These are phyloP conservation scores for Cylindrotheca fusiformis DNA, from an alignment of 108 stramenopile genomes.

Conservation along the genomic window DNA sequence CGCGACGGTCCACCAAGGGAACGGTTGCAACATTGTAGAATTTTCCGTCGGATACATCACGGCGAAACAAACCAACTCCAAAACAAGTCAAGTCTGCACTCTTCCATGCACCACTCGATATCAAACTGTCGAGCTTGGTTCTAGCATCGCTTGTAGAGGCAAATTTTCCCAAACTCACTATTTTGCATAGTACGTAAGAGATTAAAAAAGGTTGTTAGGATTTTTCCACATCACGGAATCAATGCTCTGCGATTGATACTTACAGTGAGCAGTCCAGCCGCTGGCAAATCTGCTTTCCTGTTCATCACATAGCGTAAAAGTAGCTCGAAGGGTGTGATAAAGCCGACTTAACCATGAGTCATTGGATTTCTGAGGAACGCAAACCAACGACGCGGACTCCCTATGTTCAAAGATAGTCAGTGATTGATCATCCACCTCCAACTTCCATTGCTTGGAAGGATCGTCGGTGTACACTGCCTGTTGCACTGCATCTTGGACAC, in stretches of 20 bases:
- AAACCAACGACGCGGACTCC: slow-evolving; percentile 10
- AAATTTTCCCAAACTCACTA: slow-evolving; percentile 6
- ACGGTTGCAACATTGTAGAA: slow-evolving; percentile 15
- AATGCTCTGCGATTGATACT: no score
- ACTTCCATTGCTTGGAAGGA: neutral
- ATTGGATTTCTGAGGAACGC: neutral
- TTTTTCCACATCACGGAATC: no score
- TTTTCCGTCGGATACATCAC: slow-evolving; percentile 7
- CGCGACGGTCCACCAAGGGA: slow-evolving; percentile 3
- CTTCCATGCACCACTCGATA: neutral
- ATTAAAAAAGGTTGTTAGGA: no score
- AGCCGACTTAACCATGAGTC: slow-evolving; percentile 6
- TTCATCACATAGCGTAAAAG: slow-evolving; percentile 14
- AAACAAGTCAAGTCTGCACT: neutral
- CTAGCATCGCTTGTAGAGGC: slow-evolving; percentile 7
- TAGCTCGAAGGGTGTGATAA: slow-evolving; percentile 8
- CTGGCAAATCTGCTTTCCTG: slow-evolving; percentile 18
- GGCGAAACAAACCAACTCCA: slow-evolving; percentile 8
- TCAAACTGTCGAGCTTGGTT: neutral
- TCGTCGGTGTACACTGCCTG: neutral
- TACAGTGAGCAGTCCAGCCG: slow-evolving; percentile 24
- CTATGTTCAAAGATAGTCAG: slow-evolving; percentile 14
- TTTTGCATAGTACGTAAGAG: no score
- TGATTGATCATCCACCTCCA: slow-evolving; percentile 1
- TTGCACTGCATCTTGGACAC: neutral